Conservation (phyloP, 2,329 filamentous ascomycete genomes). For the Diaporthe eres region DNA sequence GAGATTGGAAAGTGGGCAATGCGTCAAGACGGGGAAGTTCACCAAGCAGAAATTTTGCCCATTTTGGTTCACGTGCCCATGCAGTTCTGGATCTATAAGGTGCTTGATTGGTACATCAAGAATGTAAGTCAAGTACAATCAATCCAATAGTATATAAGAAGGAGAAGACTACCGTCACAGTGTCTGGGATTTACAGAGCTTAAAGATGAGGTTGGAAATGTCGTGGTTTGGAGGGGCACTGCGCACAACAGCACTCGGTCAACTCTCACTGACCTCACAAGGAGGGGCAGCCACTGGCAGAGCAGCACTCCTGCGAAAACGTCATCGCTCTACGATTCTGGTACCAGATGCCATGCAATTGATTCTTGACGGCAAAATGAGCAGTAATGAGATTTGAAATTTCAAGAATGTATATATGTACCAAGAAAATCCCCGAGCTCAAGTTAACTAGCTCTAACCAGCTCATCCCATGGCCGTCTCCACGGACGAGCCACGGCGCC, state of each 20-base stretch:
- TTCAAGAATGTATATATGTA: constrained; percentile 16
- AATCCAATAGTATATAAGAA: not conserved
- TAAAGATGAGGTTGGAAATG: not conserved
- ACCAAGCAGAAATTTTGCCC: constrained; percentile 29
- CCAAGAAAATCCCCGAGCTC: constrained; percentile 16
- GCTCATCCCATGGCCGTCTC: not conserved
- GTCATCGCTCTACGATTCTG: not conserved
- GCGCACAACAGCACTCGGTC: not conserved
- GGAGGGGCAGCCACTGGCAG: not conserved
- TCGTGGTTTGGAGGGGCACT: not conserved
- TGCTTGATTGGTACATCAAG: not conserved
- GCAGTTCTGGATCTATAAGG: constrained; percentile 10
- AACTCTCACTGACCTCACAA: not conserved
- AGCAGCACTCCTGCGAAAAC: not conserved
- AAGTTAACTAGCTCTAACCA: not conserved
- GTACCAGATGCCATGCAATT: not conserved
- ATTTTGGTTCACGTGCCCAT: constrained; percentile 27
- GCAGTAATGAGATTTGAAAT: not conserved
- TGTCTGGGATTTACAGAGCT: not conserved
- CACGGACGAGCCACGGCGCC: not conserved
- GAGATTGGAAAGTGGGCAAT: constrained; percentile 26
- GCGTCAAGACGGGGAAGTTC: constrained; percentile 11
- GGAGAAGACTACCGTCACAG: not conserved
- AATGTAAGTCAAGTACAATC: not conserved
- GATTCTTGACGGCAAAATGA: not conserved